Evolutionary conservation across 2,329 filamentous ascomycete species (phyloP), one percentile per base, ranked within the genome.

Genomic region (Paraphaeosphaeria sporulosa): DNA sequence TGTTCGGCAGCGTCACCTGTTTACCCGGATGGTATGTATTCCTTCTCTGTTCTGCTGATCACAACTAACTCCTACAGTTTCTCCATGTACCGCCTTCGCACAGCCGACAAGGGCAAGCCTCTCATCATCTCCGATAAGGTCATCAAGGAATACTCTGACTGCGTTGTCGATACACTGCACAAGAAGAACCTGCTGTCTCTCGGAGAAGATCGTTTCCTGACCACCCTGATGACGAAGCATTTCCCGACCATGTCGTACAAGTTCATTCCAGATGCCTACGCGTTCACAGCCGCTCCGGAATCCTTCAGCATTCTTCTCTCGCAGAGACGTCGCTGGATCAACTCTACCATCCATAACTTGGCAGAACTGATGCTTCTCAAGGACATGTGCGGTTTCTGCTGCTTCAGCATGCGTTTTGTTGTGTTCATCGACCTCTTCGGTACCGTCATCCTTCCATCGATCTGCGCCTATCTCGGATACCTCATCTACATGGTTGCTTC

Each of bases 261-360:
- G 80, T 99, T 98, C 77, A 86, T 97, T 55, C 88, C 94, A 0
- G 93, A 97, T 79, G 95, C 95, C 8, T 95, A 93, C 78, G 96
- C 94, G 68, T 90, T 92, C 72, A 99, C 95, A 1, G 94, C 94
- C 46, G 95, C 95, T 0, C 95, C 95, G 2, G 93, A 98, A 72
- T 92, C 90, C 25, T 99, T 94, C 92, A 91, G 89, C 73, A 93
- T 99, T 70, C 82, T 99, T 69, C 84, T 99, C 34, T 99, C 95
- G n/a, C 95, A 99, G 78, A 90, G 95, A 85, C 93, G 95, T 83
- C 91, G 95, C 77, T 99, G 95, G 95, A 99, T 99, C 79, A 99
- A 99, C 82, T 98, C 95, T 1, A 99, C 95, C 10, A 90, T 99
- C 63, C 95, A 99, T 84, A 99, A 99, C 77, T 80, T 99, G 74